Evolutionary conservation across 1,139 yeast genomes (phyloP).

Genomic region (Hyphopichia fennica): DNA sequence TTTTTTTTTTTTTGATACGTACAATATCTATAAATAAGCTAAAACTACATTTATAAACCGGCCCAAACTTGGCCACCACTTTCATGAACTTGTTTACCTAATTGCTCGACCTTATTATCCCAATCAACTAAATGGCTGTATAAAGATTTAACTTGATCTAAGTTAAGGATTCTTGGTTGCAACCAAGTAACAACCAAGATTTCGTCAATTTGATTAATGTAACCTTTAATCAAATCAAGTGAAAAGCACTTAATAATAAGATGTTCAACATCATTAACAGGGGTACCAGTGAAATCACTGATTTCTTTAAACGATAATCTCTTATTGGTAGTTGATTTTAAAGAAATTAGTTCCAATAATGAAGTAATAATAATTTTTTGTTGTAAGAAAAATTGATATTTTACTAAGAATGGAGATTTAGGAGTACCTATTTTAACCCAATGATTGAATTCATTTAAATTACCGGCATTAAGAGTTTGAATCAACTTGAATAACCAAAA

Average conservation of each 20-base stretch:
- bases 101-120: slow-evolving; percentile 69
- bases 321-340: slow-evolving; percentile 73
- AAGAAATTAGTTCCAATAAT: slow-evolving; percentile 81
- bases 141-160: slow-evolving; percentile 76
- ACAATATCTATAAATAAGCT: neutral
- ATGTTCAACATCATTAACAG: slow-evolving; percentile 78
- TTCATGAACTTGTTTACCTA: slow-evolving; percentile 48
- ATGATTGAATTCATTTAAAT: slow-evolving; percentile 60
- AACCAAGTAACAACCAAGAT: slow-evolving; percentile 86
- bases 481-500: slow-evolving; percentile 76
- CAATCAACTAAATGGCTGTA: slow-evolving; percentile 71
- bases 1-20: no score
- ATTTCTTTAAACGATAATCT: slow-evolving; percentile 73
- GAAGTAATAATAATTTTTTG: slow-evolving; percentile 94
- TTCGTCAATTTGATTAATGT: slow-evolving; percentile 82
- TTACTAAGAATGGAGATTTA: slow-evolving; percentile 60
- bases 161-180: slow-evolving; percentile 90
- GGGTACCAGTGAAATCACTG: slow-evolving; percentile 67
- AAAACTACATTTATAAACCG: slow-evolving; percentile 17
- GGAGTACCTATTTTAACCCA: slow-evolving; percentile 37
- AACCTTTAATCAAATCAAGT: slow-evolving; percentile 77
- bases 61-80: slow-evolving; percentile 46
- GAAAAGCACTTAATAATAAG: slow-evolving; percentile 90
- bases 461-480: slow-evolving; percentile 74
- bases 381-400: slow-evolving; percentile 66